phyloP scores from a whole-genome alignment of 1,284 basidiomycete species.

The Leccinum colubrinum region DNA sequence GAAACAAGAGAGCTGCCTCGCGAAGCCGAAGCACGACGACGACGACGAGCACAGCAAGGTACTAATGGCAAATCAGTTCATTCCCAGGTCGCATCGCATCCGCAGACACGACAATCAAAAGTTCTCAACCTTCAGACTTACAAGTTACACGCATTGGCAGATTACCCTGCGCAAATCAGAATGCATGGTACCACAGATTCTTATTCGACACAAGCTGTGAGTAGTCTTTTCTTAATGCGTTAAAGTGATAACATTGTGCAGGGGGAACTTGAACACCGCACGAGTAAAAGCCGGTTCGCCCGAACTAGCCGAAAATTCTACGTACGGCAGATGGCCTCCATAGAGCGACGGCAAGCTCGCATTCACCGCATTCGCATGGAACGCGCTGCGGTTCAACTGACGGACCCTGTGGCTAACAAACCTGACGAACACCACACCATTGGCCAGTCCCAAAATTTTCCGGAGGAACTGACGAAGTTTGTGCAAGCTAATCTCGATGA shows the following conservation, averaged over 20 bases:
- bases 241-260: neutral
- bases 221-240: too few relatives aligned
- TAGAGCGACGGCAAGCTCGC: neutral
- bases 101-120: neutral
- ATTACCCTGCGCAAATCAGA: neutral
- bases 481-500: neutral
- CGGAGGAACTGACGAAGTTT: slow-evolving; percentile 16
- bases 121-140: neutral
- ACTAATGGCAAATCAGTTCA: neutral
- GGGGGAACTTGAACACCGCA: neutral
- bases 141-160: neutral
- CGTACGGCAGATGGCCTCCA: neutral
- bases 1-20: neutral
- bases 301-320: neutral
- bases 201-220: too few relatives aligned
- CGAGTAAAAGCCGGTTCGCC: neutral
- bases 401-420: neutral
- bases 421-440: slow-evolving; percentile 17
- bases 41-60: neutral
- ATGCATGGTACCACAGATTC: too few relatives aligned
- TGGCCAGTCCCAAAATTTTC: slow-evolving; percentile 11
- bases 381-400: neutral
- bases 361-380: neutral
- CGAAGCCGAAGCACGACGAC: neutral
- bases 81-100: neutral